These are phyloP conservation scores for Alopecurus myosuroides DNA, from an alignment of 176 grass and related monocot genomes.

Conservation along the genomic window DNA sequence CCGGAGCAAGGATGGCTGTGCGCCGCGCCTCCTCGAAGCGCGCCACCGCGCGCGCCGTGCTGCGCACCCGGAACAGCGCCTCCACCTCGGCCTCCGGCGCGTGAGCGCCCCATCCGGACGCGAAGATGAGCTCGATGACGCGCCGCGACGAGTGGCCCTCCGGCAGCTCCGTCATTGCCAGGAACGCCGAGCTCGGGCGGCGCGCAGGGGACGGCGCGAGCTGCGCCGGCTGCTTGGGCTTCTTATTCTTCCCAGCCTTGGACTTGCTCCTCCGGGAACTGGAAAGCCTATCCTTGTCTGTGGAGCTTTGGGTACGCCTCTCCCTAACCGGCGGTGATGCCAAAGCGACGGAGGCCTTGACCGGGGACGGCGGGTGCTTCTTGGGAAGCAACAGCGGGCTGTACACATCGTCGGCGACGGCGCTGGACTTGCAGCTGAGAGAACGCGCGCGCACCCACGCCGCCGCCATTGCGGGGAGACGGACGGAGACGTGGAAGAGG, in stretches of 20 bases:
- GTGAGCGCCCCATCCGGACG: neutral
- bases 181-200: neutral
- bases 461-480: slow-evolving; percentile 20
- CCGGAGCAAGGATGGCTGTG: neutral
- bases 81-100: slow-evolving; percentile 3
- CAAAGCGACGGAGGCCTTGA: neutral
- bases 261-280: too few relatives aligned
- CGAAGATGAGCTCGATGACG: slow-evolving; percentile 46
- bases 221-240: neutral
- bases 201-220: neutral
- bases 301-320: neutral
- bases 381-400: neutral
- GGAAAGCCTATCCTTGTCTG: neutral
- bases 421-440: slow-evolving; percentile 37
- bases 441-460: slow-evolving; percentile 29
- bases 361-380: slow-evolving; percentile 9
- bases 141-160: slow-evolving; percentile 35
- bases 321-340: neutral
- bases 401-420: slow-evolving; percentile 32
- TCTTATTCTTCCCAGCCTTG: neutral
- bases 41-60: slow-evolving; percentile 25
- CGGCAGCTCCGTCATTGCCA: slow-evolving; percentile 39
- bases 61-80: slow-evolving; percentile 47
- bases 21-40: slow-evolving; percentile 35
- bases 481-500: neutral